Evolutionary conservation across 2,329 filamentous ascomycete species (phyloP).

Genomic region (Exophiala sp.): DNA sequence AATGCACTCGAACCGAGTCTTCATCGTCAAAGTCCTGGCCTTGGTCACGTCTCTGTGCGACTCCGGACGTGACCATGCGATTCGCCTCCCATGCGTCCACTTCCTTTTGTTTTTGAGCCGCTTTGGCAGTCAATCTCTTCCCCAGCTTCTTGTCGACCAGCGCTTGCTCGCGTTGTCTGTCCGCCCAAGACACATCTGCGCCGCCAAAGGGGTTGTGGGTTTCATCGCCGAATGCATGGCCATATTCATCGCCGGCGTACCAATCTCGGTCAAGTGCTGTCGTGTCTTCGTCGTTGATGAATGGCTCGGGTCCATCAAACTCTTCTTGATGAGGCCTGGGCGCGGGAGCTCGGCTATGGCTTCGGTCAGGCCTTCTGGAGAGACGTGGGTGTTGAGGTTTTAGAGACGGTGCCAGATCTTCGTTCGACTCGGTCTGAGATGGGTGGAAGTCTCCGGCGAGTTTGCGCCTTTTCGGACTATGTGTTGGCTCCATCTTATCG

Average conservation of each 20-base stretch:
- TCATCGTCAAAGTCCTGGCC: conserved; percentile 84
- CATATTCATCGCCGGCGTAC: conserved; percentile 83
- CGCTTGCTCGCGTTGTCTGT: conserved; percentile 67
- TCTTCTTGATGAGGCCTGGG: conserved; percentile 46
- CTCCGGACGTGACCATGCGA: conserved; percentile 92
- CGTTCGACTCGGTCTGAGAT: conserved; percentile 39
- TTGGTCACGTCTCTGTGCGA: conserved; percentile 81
- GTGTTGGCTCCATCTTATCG: conserved; percentile 36
- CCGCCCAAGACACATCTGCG: conserved; percentile 65
- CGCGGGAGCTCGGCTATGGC: conserved; percentile 25
- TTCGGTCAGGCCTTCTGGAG: conserved; percentile 30
- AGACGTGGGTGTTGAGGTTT: conserved; percentile 36
- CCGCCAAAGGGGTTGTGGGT: conserved; percentile 86
- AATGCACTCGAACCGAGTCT: conserved; percentile 79
- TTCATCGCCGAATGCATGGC: conserved; percentile 82
- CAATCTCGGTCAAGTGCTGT: conserved; percentile 80
- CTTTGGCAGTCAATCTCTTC: conserved; percentile 63
- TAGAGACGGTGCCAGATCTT: conserved; percentile 37
- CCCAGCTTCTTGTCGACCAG: conserved; percentile 74
- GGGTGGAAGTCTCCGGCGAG: conserved; percentile 59
- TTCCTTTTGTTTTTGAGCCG: conserved; percentile 82
- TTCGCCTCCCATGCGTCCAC: conserved; percentile 99
- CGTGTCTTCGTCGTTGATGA: conserved; percentile 61
- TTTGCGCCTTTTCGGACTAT: conserved; percentile 60
- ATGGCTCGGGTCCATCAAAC: conserved; percentile 58